Base-by-base conservation (phyloP, 768 basidiomycete species). In the Tubosaeta sp. region DNA sequence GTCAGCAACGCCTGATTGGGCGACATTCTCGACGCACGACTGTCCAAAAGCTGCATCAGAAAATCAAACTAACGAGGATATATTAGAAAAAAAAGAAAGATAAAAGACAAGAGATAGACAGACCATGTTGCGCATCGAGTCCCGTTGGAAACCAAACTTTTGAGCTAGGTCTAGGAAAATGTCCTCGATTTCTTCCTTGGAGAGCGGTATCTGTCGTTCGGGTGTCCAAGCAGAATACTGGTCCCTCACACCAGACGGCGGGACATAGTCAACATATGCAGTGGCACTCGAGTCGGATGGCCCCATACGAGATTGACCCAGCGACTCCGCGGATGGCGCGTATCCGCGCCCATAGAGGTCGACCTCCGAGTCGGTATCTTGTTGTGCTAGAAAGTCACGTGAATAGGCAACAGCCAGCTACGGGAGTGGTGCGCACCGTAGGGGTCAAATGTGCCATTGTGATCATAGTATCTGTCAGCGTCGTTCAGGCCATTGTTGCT, bases 141-240 rank as follows among this genome's bases (percentile, higher is more conserved):
- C 93, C 51, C 86, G 78, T 73, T 94, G 96, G 67, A 99, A 99
- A 54, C 96, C 96, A 71, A 98, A 99, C 72, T 98, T 99, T 77
- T 97, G 94, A 24, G 93, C 87, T 30, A 99, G 78, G 74, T 98
- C 96, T 45, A 97, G 81, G 66, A 98, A 91, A 44, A 99, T 91
- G 66, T 99, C 96, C 68, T 98, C 95, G 49, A 98, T 97, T 75
- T 97, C 96, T 70, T 99, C 96, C 76, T 98, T 97, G 18, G 93
- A 94, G 13, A 99, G 76, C n/a, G 95, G 95, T 54, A 97, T 96
- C 58, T 89, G 84, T 13, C 90, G 85, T 46, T 98, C 96, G 35
- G 83, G 70, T 10, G 83, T 84, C 96, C 96, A 99, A 1, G 95
- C 93, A 0, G 95, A 90, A 65, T 97, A 97, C 34, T 92, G 83